Base-by-base conservation (phyloP, 768 basidiomycete species). In the Russula vinacea region DNA sequence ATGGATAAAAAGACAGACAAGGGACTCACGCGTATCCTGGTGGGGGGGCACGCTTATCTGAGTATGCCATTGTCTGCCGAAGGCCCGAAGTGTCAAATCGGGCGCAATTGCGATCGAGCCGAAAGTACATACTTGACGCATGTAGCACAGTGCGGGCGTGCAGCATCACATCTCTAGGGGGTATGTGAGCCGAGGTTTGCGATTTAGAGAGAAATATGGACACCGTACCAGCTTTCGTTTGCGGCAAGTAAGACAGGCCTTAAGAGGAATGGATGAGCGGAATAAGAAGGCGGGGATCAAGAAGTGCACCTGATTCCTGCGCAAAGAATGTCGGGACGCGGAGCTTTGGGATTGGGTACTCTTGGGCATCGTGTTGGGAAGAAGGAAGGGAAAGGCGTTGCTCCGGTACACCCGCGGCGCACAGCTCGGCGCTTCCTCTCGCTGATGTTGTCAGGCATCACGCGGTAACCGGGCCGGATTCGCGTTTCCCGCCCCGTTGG, bases 211-310 rank as follows among this genome's bases (percentile, higher is more conserved):
- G 37, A 33, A 40, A 24, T 60, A 16, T 59, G 45, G 29, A 58
- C 19, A 26, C 87, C 64, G 19, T 76, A 92, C 91, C 70, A 93
- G 82, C 75, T 93, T 93, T 74, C 89, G 80, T 74, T 86, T 91
- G 67, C 91, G 86, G 76, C 91, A 93, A 52, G 89, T 84, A 33
- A 86, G 83, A 75, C 89, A 92, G 54, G 90, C 89, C 89, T 90
- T 24, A 1, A 45, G 50, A 60, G 63, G 61, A 57, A 70, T 58
- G 53, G 33, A 42, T n/a, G n/a, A 53, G 60, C 52, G 26, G 24
- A 56, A 35, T 44, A 35, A 33, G 50, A 39, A 22, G 52, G 37
- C 24, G 60, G 58, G 42, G 50, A 24, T 3, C 13, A 52, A 58
- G 62, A 56, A 22, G 26, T 35, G 56, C 58, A 86, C 90, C 81